phyloP scores from a whole-genome alignment of 768 basidiomycete species.

The Mycena galopus region DNA sequence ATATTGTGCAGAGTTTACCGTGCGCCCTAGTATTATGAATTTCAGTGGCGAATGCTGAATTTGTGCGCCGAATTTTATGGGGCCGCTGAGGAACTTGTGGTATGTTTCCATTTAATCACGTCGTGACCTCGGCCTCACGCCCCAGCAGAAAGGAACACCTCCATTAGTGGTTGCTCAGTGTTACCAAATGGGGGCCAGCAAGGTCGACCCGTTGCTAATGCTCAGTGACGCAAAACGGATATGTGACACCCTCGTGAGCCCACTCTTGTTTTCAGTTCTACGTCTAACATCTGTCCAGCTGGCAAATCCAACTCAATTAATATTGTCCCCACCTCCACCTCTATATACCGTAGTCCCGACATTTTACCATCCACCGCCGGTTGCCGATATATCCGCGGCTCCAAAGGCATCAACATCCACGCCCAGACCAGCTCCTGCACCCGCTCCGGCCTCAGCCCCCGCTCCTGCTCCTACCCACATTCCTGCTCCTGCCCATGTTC shows the following conservation, averaged over 20 bases:
- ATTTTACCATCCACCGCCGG: conserved; percentile 49
- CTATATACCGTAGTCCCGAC: conserved; percentile 64
- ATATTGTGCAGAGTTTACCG: background rate
- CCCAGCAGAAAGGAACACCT: conserved; percentile 67
- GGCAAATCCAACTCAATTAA: conserved; percentile 79
- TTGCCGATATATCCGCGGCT: conserved; percentile 42
- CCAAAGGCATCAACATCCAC: conserved; percentile 45
- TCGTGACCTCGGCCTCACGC: conserved; percentile 13
- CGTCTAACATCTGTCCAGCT: conserved; percentile 59
- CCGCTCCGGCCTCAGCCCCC: conserved; percentile 43
- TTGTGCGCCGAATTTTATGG: conserved; percentile 89
- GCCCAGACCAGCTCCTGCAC: conserved; percentile 42
- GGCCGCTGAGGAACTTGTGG: conserved; percentile 87
- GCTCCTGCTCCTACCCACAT: conserved; percentile 44
- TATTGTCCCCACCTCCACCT: conserved; percentile 74
- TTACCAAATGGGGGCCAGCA: conserved; percentile 78
- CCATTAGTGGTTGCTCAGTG: conserved; percentile 84
- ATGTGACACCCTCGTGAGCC: conserved; percentile 79
- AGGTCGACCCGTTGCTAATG: conserved; percentile 81
- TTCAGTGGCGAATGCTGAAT: conserved; percentile 87
- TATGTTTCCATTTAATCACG: conserved; percentile 53
- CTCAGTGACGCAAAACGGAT: conserved; percentile 82
- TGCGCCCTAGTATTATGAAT: conserved; percentile 73
- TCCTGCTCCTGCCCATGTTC: conserved; percentile 43
- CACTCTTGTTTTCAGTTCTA: conserved; percentile 4